Conservation (phyloP, 2,329 filamentous ascomycete species). For the Exophiala bonariae region DNA sequence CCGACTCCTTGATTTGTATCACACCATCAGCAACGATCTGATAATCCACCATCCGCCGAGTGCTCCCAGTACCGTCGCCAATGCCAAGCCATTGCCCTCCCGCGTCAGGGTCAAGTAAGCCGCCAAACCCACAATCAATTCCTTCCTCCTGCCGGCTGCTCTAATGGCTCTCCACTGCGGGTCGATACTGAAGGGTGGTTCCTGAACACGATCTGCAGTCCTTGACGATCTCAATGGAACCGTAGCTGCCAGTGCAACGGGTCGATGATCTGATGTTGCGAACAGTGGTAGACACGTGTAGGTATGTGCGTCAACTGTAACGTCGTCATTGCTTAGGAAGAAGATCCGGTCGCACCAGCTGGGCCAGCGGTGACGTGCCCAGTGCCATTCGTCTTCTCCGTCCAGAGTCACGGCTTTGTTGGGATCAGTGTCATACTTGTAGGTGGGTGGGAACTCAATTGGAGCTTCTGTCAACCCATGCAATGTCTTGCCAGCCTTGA, state of each 20-base stretch:
- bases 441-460: constrained; percentile 84
- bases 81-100: constrained; percentile 45
- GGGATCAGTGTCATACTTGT: constrained; percentile 70
- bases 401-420: constrained; percentile 33
- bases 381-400: constrained; percentile 60
- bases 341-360: constrained; percentile 92
- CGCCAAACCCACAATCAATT: constrained; percentile 59
- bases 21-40: constrained; percentile 32
- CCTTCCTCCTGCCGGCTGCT: constrained; percentile 56
- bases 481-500: constrained; percentile 65
- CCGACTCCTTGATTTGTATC: too few species aligned
- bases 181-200: constrained; percentile 60
- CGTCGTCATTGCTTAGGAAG: constrained; percentile 63
- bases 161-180: constrained; percentile 57
- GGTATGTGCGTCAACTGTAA: constrained; percentile 52
- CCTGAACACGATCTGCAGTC: constrained; percentile 34
- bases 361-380: constrained; percentile 81
- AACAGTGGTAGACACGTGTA: constrained; percentile 79
- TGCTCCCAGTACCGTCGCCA: constrained; percentile 39
- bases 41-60: constrained; percentile 42
- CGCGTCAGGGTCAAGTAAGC: constrained; percentile 55
- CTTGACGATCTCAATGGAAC: constrained; percentile 58
- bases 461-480: constrained; percentile 75
- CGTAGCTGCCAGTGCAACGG: constrained; percentile 70
- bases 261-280: constrained; percentile 81